Percentiles rank a stretch among this genome's conserved stretches.
These are phyloP conservation scores for Scutellaria barbata DNA, from an alignment of 257 asterid genomes.

Conservation along the genomic window DNA sequence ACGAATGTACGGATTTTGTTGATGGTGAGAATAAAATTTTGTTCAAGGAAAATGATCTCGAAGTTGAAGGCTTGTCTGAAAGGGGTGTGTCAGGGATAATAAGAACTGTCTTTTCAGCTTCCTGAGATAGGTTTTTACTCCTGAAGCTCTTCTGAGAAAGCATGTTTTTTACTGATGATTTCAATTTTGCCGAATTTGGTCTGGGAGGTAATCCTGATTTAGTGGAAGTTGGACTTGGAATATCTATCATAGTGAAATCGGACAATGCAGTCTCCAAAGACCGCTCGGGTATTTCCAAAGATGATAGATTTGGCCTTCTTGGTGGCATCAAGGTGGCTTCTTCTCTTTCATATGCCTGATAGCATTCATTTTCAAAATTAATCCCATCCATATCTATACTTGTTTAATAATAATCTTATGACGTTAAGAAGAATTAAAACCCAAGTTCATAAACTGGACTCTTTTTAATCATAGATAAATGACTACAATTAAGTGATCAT, in stretches of 20 bases:
- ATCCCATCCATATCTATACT: neutral
- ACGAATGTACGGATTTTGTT: constrained; percentile 65
- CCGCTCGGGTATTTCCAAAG: constrained; percentile 78
- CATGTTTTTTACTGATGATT: constrained; percentile 77
- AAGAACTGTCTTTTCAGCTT: constrained; percentile 80
- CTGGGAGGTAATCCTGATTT: constrained; percentile 88
- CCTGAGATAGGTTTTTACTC: constrained; percentile 59
- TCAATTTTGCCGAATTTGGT: constrained; percentile 76
- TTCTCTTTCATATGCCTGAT: constrained; percentile 66
- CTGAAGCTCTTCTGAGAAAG: constrained; percentile 80
- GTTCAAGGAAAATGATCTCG: constrained; percentile 91
- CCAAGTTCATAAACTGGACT: neutral
- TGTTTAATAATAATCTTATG: constrained; percentile 27
- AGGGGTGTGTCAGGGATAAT: constrained; percentile 68
- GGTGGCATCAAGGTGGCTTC: constrained; percentile 67
- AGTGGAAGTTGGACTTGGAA: constrained; percentile 71
- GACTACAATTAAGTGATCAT: neutral
- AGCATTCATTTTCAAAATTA: constrained; percentile 29
- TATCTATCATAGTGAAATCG: constrained; percentile 61
- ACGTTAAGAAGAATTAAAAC: constrained; percentile 1
- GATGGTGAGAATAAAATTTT: constrained; percentile 73
- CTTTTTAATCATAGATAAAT: neutral
- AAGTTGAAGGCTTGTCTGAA: constrained; percentile 83
- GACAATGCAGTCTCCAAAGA: constrained; percentile 62
- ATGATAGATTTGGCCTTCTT: constrained; percentile 71